Percentiles rank a stretch among this genome's conserved stretches.
phyloP scores from a whole-genome alignment of 2,329 filamentous ascomycete genomes.

The Huntiella bhutanensis region DNA sequence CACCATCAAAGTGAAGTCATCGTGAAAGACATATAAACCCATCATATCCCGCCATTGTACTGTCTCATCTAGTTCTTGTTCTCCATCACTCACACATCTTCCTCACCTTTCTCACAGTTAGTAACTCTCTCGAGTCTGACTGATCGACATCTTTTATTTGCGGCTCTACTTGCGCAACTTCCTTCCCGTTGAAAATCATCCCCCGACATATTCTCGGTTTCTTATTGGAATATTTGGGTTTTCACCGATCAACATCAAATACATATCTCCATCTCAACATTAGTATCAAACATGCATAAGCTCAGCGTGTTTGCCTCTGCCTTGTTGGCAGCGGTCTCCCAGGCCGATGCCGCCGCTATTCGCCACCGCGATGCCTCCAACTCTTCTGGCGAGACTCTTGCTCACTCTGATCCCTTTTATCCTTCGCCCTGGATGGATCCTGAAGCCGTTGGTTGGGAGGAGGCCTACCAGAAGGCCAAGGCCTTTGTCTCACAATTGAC shows the following conservation, averaged over 20 bases:
- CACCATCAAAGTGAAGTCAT: no score
- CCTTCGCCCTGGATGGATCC: conserved; percentile 77
- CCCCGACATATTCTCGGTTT: not conserved
- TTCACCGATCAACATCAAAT: not conserved
- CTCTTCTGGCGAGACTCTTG: conserved; percentile 14
- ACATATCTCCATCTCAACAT: not conserved
- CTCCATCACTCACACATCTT: not conserved
- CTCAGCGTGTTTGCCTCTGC: conserved; percentile 10
- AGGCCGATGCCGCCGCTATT: conserved; percentile 3
- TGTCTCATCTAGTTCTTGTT: not conserved
- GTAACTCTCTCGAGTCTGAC: not conserved
- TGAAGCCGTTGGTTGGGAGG: conserved; percentile 50
- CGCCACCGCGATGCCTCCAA: not conserved
- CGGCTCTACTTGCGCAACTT: not conserved
- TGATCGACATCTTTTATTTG: not conserved
- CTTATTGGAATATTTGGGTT: not conserved
- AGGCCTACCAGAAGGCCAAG: conserved; percentile 56
- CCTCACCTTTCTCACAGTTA: not conserved
- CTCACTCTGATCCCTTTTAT: conserved; percentile 44
- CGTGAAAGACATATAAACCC: conserved; percentile 1
- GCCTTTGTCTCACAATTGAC: conserved; percentile 70
- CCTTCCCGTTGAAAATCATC: not conserved
- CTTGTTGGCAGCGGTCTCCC: conserved; percentile 7
- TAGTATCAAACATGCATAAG: conserved; percentile 5
- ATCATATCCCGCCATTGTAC: not conserved